Conservation (phyloP, 2,329 filamentous ascomycete genomes). For the Monosporascus cannonballus region DNA sequence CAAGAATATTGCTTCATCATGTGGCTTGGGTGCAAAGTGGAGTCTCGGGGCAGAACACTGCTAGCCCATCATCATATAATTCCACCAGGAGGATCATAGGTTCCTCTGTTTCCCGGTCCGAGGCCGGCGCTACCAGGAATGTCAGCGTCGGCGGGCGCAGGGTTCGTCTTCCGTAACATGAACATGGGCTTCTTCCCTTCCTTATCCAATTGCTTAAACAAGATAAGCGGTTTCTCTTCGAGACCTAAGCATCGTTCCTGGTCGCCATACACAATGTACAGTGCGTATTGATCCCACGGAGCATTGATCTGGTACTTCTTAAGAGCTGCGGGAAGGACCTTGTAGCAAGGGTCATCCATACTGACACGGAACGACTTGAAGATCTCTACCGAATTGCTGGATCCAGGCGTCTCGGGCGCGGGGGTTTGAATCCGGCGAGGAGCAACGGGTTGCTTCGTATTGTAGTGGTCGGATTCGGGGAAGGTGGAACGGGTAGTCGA, state of each 20-base stretch:
- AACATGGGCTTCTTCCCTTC: constrained; percentile 99
- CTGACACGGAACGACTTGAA: constrained; percentile 98
- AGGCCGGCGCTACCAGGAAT: constrained; percentile 50
- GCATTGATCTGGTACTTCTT: constrained; percentile 99
- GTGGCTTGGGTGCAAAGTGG: not conserved
- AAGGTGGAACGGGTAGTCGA: constrained; percentile 52
- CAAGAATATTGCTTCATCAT: not conserved
- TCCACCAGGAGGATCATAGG: constrained; percentile 53
- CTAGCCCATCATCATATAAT: constrained; percentile 40
- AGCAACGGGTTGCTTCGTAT: constrained; percentile 32
- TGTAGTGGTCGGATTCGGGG: constrained; percentile 41
- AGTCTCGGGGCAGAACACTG: not conserved
- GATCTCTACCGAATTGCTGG: constrained; percentile 72
- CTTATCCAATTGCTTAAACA: constrained; percentile 96
- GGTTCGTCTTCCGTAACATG: constrained; percentile 73
- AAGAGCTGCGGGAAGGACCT: constrained; percentile 88
- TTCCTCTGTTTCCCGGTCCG: constrained; percentile 33
- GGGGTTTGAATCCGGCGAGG: constrained; percentile 58
- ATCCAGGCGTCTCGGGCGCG: constrained; percentile 53
- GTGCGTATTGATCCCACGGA: constrained; percentile 92
- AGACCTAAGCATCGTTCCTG: constrained; percentile 89
- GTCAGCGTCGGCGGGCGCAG: constrained; percentile 43
- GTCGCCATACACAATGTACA: constrained; percentile 98
- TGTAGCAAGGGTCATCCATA: constrained; percentile 97
- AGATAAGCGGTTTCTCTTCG: constrained; percentile 87